phyloP scores from a whole-genome alignment of 495 filamentous ascomycete species.

The Articulospora tetracladia region DNA sequence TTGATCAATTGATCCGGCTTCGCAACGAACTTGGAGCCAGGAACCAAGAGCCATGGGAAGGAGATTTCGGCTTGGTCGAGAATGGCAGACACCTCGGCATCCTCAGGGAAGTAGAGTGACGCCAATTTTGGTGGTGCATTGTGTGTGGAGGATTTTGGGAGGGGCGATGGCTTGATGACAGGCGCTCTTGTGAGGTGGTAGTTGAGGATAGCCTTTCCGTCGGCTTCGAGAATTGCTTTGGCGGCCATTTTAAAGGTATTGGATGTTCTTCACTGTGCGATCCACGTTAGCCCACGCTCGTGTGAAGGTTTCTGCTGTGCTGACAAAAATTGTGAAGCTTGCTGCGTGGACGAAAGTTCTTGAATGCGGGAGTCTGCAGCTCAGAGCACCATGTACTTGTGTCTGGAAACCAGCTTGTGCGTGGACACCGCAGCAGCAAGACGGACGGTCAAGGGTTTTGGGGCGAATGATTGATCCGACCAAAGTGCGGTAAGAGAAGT shows the following conservation, averaged over 20 bases:
- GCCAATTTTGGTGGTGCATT: constrained; percentile 89
- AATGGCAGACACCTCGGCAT: constrained; percentile 73
- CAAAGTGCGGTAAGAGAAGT: background rate
- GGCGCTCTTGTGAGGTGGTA: constrained; percentile 99
- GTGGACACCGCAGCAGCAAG: background rate
- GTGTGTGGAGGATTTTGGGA: constrained; percentile 80
- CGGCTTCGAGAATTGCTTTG: constrained; percentile 97
- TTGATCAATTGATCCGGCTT: constrained; percentile 99
- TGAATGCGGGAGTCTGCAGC: background rate
- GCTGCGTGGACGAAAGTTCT: background rate
- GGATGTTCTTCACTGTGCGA: constrained; percentile 19
- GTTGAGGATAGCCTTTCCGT: constrained; percentile 99
- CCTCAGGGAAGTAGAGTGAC: constrained; percentile 89
- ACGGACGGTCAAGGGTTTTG: background rate
- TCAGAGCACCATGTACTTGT: background rate
- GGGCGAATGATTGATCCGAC: background rate
- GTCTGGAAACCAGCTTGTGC: background rate
- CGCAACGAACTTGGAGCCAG: constrained; percentile 88
- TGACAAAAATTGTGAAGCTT: constrained; percentile 4
- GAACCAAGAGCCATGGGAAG: constrained; percentile 87
- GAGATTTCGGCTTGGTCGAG: constrained; percentile 93
- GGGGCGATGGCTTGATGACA: constrained; percentile 95
- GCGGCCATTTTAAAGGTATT: constrained; percentile 73
- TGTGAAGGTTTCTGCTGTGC: constrained; percentile 1
- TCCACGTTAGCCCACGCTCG: constrained; percentile 10